Conservation (phyloP, 2,329 filamentous ascomycete species). For the Pseudomassariella vexata region DNA sequence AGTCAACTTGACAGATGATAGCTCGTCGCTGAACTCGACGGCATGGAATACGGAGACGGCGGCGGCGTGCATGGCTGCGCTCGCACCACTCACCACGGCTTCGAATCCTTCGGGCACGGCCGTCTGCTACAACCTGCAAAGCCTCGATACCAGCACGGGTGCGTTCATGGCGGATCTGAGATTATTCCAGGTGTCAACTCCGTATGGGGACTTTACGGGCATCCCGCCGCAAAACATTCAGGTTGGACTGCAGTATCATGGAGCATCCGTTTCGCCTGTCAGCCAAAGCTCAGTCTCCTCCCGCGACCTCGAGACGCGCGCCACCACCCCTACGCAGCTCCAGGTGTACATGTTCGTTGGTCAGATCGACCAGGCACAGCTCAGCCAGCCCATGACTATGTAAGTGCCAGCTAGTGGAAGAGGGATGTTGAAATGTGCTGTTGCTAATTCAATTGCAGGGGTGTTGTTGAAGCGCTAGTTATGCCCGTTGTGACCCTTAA, state of each 20-base stretch:
- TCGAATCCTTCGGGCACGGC: slow-evolving; percentile 72
- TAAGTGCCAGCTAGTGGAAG: slow-evolving; percentile 33
- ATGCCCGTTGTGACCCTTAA: slow-evolving; percentile 64
- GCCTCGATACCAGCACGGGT: slow-evolving; percentile 60
- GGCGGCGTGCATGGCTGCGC: slow-evolving; percentile 51
- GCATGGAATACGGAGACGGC: slow-evolving; percentile 51
- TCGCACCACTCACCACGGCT: slow-evolving; percentile 50
- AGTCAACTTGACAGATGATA: slow-evolving; percentile 14
- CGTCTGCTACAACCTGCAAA: slow-evolving; percentile 77
- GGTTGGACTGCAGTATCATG: slow-evolving; percentile 48
- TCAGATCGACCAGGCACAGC: slow-evolving; percentile 53
- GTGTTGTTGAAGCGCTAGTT: slow-evolving; percentile 55
- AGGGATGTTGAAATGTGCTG: too few species aligned
- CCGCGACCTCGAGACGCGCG: slow-evolving; percentile 12
- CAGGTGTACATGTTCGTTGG: slow-evolving; percentile 66
- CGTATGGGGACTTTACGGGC: slow-evolving; percentile 47
- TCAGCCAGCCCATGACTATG: slow-evolving; percentile 53
- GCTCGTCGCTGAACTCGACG: slow-evolving; percentile 45
- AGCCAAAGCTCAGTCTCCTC: slow-evolving; percentile 13
- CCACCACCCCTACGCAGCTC: slow-evolving; percentile 34
- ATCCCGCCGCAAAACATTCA: slow-evolving; percentile 47
- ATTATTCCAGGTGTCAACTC: slow-evolving; percentile 62
- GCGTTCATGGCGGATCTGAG: slow-evolving; percentile 73
- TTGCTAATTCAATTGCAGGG: slow-evolving; percentile 29
- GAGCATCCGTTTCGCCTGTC: slow-evolving; percentile 45